Base-by-base conservation (phyloP, 2,329 filamentous ascomycete genomes). In the Fusarium bactridioides region DNA sequence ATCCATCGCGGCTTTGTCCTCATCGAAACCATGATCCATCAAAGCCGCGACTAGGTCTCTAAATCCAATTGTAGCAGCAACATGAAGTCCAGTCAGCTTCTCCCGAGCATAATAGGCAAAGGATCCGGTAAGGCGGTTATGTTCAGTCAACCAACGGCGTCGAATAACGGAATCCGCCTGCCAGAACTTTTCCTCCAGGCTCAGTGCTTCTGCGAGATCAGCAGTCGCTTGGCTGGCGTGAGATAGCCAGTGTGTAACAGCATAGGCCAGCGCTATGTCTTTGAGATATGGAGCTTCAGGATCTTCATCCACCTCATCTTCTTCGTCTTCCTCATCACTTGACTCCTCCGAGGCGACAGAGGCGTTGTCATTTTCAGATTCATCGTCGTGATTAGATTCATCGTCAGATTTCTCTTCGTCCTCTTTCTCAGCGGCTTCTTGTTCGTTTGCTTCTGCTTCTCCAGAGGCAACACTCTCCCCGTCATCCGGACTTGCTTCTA, bases 171-270 rank as follows among this genome's bases (percentile, higher is more conserved):
- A 84, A 19, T 78, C 77, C 1, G 67, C 70, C 35, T 78, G 77
- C 83, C 83, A 84, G 58, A 84, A 84, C 15, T 81, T 78, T 10
- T 78, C 60, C 41, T 84, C 82, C 12, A 76, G 51, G 59, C 81
- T 83, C 4, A 84, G 70, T 15, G 79, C 80, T 38, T 84, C 82
- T 1, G 82, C 82, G n/a, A 84, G 82, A 54, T 84, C 82, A 8
- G 76, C 66, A 1, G 83, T 84, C 23, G 83, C 82, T 54, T 83
- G 82, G 45, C 81, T 81, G 4, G 81, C 83, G 56, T 84, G 83
- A 10, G 79, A 75, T 7, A 84, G 74, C 83, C 83, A 84, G 40
- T 84, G 70, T 53, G 82, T 83, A 9, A 84, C 78, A 9, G 82
- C 78, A 25, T 84, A 84, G 12, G 77, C 72, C 23, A 80, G 56